Base-by-base conservation (phyloP, 257 asterid species). In the Solanum chilense region DNA sequence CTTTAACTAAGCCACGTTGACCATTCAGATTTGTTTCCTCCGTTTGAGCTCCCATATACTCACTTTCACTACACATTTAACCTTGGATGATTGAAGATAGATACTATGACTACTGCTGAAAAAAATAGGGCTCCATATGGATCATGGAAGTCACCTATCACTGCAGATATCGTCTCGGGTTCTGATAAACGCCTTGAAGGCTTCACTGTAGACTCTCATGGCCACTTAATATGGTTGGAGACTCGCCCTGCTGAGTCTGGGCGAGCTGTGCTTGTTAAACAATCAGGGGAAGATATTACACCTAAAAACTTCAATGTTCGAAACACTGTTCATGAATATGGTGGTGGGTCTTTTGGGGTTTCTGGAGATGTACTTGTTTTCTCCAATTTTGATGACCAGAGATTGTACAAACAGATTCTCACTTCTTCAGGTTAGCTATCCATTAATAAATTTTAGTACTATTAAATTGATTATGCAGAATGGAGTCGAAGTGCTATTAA, bases 361-460 rank as follows among this genome's bases (percentile, higher is more conserved):
- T 80, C 68, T 80, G 68, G 85, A 16, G 68, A 47, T 29, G n/a
- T 80, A 27, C 44, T 80, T 80, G 68, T 80, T 80, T 80, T 80
- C 85, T 47, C 85, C 27, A 80, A 80, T 80, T 80, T 80, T 80
- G 85, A 80, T 47, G 85, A 80, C 37, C 85, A 80, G 85, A 80
- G 85, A 80, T 47, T 80, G 68, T 80, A 80, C 44, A 80, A 80
- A 18, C 85, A 80, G 7, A 37, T 18, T 9, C 85, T 80, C 25
- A 4, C 5, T 18, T 47, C 85, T 80, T 7, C 68, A 47, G 68
- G 85, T 80, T 25, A 27, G 42, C 39, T 35, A 21, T 21, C 58
- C 23, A 75, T 41, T 41, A 12, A 6, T 75, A 2, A 39, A 11
- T 23, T 37, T 74, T 18, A 9, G 15, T 35, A 31, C 12, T 70